These are phyloP conservation scores for Phialophora verrucosa DNA, from an alignment of 2,329 filamentous ascomycete species.

Conservation along the genomic window DNA sequence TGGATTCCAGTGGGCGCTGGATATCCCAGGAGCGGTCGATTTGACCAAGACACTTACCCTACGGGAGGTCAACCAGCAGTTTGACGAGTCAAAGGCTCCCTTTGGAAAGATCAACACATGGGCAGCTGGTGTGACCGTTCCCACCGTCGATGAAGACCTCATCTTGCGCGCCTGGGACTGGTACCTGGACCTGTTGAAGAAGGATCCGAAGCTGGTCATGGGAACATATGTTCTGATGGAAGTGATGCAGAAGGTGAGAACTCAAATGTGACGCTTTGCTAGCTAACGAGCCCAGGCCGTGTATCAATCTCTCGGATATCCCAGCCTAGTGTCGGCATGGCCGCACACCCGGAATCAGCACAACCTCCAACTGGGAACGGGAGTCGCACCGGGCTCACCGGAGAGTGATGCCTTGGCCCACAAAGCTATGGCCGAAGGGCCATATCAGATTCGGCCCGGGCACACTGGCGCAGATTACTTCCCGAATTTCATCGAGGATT, in stretches of 20 bases:
- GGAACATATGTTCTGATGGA: constrained; percentile 27
- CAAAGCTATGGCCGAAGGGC: constrained; percentile 24
- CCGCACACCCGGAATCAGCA: constrained; percentile 27
- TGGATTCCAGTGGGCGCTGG: constrained; percentile 34
- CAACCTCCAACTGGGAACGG: constrained; percentile 29
- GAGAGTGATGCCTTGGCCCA: constrained; percentile 23
- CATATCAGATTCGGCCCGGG: constrained; percentile 22
- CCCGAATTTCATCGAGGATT: constrained; percentile 26
- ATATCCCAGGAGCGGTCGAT: constrained; percentile 32
- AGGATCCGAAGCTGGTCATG: constrained; percentile 20
- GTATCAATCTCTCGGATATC: constrained; percentile 26
- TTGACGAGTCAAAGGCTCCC: constrained; percentile 18
- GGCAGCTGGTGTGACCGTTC: constrained; percentile 24
- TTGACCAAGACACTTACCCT: constrained; percentile 24
- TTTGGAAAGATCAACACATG: constrained; percentile 26
- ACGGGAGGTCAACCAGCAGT: constrained; percentile 23
- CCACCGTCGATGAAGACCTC: constrained; percentile 16
- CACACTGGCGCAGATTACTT: constrained; percentile 27
- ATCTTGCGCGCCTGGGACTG: constrained; percentile 25
- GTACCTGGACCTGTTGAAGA: constrained; percentile 21
- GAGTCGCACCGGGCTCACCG: constrained; percentile 12
- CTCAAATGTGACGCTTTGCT: not conserved
- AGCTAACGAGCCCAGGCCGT: constrained; percentile 9
- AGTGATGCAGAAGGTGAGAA: constrained; percentile 28
- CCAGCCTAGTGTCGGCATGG: constrained; percentile 25